phyloP scores from a whole-genome alignment of 352 stramenopile species.

The Globisporangium recalcitrans region DNA sequence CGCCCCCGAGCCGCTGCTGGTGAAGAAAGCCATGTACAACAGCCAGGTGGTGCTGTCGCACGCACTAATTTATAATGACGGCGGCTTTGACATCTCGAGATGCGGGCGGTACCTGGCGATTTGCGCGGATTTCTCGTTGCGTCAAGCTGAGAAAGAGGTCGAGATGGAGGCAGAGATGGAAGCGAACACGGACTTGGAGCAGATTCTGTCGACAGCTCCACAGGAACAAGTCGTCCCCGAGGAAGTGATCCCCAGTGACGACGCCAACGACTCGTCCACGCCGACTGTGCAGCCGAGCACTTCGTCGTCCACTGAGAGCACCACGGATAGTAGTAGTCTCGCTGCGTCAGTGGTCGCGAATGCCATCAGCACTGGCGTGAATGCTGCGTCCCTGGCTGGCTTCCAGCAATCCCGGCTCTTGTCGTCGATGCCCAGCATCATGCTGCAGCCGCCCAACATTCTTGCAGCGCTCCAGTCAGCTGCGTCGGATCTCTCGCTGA shows the following conservation, averaged over 20 bases:
- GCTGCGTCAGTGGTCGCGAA: slow-evolving; percentile 9
- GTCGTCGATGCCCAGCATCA: slow-evolving; percentile 21
- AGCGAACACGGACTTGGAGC: slow-evolving; percentile 64
- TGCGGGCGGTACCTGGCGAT: slow-evolving; percentile 93
- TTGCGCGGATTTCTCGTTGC: slow-evolving; percentile 92
- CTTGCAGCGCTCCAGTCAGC: slow-evolving; percentile 56
- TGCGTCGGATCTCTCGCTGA: slow-evolving; percentile 51
- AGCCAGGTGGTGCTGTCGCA: slow-evolving; percentile 83
- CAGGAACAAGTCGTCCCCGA: slow-evolving; percentile 48
- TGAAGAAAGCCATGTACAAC: slow-evolving; percentile 84
- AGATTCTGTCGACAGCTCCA: slow-evolving; percentile 59
- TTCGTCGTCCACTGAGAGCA: slow-evolving; percentile 12
- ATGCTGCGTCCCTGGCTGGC: slow-evolving; percentile 5
- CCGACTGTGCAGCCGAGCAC: slow-evolving; percentile 29
- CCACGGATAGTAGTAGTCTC: slow-evolving; percentile 1
- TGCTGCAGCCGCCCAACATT: slow-evolving; percentile 49
- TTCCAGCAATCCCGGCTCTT: slow-evolving; percentile 16
- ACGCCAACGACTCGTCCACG: slow-evolving; percentile 57
- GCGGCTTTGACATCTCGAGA: slow-evolving; percentile 95
- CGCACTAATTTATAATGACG: slow-evolving; percentile 97
- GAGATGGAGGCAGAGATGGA: slow-evolving; percentile 78
- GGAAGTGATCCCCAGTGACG: slow-evolving; percentile 50
- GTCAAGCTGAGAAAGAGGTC: slow-evolving; percentile 84
- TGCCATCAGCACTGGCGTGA: slow-evolving; percentile 12
- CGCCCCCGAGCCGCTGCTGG: slow-evolving; percentile 59